Evolutionary conservation across 768 basidiomycete species (phyloP).

Genomic region (Dioszegia crocea): DNA sequence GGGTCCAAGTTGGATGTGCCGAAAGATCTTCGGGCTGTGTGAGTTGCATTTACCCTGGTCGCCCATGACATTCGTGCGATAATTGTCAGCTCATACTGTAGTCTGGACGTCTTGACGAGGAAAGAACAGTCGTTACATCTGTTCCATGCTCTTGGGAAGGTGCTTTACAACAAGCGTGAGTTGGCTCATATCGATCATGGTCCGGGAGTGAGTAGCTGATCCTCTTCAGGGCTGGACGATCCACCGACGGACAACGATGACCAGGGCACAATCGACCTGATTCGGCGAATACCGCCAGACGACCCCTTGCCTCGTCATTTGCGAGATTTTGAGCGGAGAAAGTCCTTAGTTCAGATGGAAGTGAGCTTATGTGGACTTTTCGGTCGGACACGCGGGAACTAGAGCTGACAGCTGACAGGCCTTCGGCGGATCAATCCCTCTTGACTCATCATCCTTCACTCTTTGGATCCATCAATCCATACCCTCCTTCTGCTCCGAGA

Average conservation of each 20-base stretch:
- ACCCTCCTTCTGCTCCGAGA: conserved; percentile 69
- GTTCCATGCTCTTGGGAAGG: conserved; percentile 89
- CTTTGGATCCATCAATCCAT: conserved; percentile 95
- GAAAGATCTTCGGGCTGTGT: conserved; percentile 44
- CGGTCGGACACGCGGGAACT: no score
- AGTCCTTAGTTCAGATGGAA: conserved; percentile 73
- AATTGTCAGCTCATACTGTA: conserved; percentile 16
- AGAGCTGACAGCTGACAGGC: conserved; percentile 17
- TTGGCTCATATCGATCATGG: conserved; percentile 5
- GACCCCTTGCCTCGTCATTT: conserved; percentile 60
- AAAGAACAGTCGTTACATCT: conserved; percentile 80
- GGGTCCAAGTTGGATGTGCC: conserved; percentile 42
- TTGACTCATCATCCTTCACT: conserved; percentile 83
- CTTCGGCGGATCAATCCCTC: conserved; percentile 54
- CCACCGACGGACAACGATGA: conserved; percentile 62
- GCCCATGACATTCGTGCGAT: no score
- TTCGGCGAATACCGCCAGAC: conserved; percentile 57
- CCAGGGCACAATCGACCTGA: conserved; percentile 58
- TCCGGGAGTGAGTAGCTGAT: not conserved
- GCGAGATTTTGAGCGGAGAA: conserved; percentile 59
- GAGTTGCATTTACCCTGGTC: conserved; percentile 17
- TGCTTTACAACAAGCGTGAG: conserved; percentile 91
- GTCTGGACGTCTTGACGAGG: conserved; percentile 69
- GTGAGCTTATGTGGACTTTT: conserved; percentile 49
- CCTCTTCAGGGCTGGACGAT: conserved; percentile 36